phyloP scores from a whole-genome alignment of 2,329 filamentous ascomycete genomes.

The Clathrospora elynae region DNA sequence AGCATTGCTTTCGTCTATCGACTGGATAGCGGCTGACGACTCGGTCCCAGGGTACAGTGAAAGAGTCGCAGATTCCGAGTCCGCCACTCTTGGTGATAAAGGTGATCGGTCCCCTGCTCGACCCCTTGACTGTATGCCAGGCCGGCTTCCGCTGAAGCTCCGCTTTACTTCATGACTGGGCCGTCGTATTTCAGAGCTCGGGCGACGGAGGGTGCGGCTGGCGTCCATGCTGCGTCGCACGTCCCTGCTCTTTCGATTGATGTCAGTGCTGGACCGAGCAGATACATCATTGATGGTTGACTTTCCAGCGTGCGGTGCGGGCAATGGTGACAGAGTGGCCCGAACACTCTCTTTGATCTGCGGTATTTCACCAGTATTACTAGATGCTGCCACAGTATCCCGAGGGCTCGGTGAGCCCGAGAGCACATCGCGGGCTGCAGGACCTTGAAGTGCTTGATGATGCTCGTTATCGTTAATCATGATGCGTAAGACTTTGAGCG shows the following conservation, averaged over 20 bases:
- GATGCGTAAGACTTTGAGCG: slow-evolving; percentile 75
- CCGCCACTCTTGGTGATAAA: slow-evolving; percentile 59
- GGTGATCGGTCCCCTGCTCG: slow-evolving; percentile 57
- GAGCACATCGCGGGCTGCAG: slow-evolving; percentile 14
- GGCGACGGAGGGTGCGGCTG: slow-evolving; percentile 60
- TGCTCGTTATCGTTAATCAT: slow-evolving; percentile 69
- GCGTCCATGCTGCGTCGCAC: slow-evolving; percentile 44
- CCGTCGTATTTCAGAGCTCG: slow-evolving; percentile 42
- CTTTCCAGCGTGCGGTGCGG: slow-evolving; percentile 38
- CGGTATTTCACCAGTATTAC: slow-evolving; percentile 28
- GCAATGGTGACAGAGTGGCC: slow-evolving; percentile 52
- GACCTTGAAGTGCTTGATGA: slow-evolving; percentile 27
- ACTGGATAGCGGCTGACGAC: slow-evolving; percentile 69
- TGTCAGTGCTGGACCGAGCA: slow-evolving; percentile 48
- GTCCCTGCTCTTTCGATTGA: slow-evolving; percentile 48
- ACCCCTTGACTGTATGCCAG: slow-evolving; percentile 59
- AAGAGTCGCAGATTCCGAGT: slow-evolving; percentile 75
- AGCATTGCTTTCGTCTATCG: slow-evolving; percentile 69
- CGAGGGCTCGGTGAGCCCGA: slow-evolving; percentile 23
- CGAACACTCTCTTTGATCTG: slow-evolving; percentile 49
- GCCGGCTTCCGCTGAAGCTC: slow-evolving; percentile 66
- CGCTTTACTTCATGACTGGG: slow-evolving; percentile 51
- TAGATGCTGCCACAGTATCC: slow-evolving; percentile 18
- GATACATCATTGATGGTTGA: slow-evolving; percentile 53
- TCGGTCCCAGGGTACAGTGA: slow-evolving; percentile 75